Conservation (phyloP, 345 rosid species). For the Salix brachista region DNA sequence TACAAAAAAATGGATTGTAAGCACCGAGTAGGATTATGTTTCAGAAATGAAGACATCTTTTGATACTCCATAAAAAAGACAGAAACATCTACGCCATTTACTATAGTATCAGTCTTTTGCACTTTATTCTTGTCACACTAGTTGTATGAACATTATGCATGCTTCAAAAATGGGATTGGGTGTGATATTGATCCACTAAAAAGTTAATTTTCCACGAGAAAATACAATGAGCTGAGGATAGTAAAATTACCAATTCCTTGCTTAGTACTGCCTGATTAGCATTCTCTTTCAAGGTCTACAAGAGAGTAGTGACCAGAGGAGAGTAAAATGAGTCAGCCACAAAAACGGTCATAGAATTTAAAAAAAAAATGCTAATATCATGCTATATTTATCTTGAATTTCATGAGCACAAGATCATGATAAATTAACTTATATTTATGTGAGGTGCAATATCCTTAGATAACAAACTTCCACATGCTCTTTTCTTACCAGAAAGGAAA, state of each 20-base stretch:
- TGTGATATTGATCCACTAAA: not conserved
- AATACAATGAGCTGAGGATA: not conserved
- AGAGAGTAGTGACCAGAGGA: not conserved
- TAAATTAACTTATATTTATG: not conserved
- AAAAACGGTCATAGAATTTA: not conserved
- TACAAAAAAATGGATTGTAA: too few relatives aligned
- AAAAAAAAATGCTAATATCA: too few relatives aligned
- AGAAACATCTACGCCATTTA: too few relatives aligned
- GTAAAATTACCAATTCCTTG: slow-evolving; percentile 64
- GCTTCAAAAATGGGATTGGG: too few relatives aligned
- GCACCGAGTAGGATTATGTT: too few relatives aligned
- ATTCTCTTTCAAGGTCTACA: slow-evolving; percentile 48
- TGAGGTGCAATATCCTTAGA: not conserved
- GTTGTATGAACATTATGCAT: too few relatives aligned
- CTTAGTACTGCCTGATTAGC: slow-evolving; percentile 72
- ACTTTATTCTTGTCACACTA: too few relatives aligned
- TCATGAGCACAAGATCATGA: not conserved
- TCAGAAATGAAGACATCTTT: too few relatives aligned
- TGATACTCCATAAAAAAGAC: too few relatives aligned
- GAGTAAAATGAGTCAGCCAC: slow-evolving; percentile 9
- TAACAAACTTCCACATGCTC: not conserved
- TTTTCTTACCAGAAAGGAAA: not conserved
- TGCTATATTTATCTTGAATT: too few relatives aligned
- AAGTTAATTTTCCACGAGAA: not conserved
- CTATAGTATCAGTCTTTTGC: too few relatives aligned